Conservation (phyloP, 768 basidiomycete genomes). For the Neoboletus brunneissimus region DNA sequence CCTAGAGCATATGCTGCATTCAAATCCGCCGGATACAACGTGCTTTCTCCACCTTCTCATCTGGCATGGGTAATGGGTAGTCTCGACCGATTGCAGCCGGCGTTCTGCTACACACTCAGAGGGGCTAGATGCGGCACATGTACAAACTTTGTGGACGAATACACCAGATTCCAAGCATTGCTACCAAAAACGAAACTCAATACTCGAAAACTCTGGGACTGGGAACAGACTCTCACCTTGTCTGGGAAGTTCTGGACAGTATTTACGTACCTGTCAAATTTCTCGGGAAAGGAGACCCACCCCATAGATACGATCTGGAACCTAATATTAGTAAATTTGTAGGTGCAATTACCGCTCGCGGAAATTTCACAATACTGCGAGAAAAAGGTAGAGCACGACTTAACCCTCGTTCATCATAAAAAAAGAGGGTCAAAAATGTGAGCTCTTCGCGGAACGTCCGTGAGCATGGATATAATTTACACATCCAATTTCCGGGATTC, state of each 20-base stretch:
- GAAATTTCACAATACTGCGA: constrained; percentile 30
- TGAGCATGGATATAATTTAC: constrained; percentile 15
- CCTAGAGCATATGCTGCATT: constrained; percentile 5
- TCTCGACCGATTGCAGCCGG: constrained; percentile 7
- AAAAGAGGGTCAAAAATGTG: constrained; percentile 1
- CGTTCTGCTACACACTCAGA: background rate
- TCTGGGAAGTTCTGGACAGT: constrained; percentile 21
- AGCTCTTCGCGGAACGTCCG: background rate
- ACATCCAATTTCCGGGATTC: constrained; percentile 26
- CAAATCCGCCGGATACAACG: constrained; percentile 9
- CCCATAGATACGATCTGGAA: constrained; percentile 23
- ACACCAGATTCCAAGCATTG: background rate
- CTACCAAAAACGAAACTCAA: constrained; percentile 18
- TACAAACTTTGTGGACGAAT: background rate
- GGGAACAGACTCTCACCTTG: constrained; percentile 20
- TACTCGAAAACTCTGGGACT: constrained; percentile 14
- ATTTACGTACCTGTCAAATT: constrained; percentile 29
- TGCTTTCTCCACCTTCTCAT: constrained; percentile 17
- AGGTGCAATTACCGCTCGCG: constrained; percentile 29
- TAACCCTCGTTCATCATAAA: constrained; percentile 4
- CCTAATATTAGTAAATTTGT: constrained; percentile 26
- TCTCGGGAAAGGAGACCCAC: constrained; percentile 18
- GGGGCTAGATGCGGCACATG: background rate
- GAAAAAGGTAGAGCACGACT: constrained; percentile 20
- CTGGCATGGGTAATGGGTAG: constrained; percentile 8